These are phyloP conservation scores for Trifolium repens DNA, from an alignment of 306 rosid species.

Conservation along the genomic window DNA sequence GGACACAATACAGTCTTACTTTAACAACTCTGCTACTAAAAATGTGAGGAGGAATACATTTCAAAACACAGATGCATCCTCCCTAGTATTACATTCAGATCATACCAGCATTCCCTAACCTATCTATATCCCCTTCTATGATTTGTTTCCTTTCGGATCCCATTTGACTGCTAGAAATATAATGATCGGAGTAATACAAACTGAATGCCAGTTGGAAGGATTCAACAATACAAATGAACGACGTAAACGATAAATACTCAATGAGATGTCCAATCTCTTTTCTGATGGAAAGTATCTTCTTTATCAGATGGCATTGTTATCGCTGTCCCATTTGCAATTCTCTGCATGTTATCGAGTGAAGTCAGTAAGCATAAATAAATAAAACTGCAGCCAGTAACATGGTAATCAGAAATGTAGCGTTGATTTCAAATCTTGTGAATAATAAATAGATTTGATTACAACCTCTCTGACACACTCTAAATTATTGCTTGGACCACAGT, in stretches of 20 bases:
- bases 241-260: conserved; percentile 41
- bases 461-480: too few relatives aligned
- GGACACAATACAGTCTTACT: not conserved
- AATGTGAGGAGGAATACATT: not conserved
- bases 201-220: conserved; percentile 14
- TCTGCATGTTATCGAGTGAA: conserved; percentile 46
- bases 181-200: conserved; percentile 38
- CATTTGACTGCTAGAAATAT: not conserved
- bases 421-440: too few relatives aligned
- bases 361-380: conserved; percentile 24
- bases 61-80: conserved; percentile 3
- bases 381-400: conserved; percentile 4
- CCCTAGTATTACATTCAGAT: conserved; percentile 13
- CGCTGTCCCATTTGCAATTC: conserved; percentile 52
- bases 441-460: too few relatives aligned
- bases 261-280: conserved; percentile 50
- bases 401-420: not conserved
- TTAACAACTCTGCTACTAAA: not conserved
- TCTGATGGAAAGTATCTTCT: conserved; percentile 38
- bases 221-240: conserved; percentile 33
- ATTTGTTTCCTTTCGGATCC: conserved; percentile 17
- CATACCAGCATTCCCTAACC: not conserved
- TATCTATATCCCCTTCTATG: conserved; percentile 16
- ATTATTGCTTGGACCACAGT: too few relatives aligned
- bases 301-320: conserved; percentile 39